Percentiles rank a stretch among this genome's conserved stretches.
These are phyloP conservation scores for Eucalyptus victrix DNA, from an alignment of 345 rosid genomes.

Conservation along the genomic window DNA sequence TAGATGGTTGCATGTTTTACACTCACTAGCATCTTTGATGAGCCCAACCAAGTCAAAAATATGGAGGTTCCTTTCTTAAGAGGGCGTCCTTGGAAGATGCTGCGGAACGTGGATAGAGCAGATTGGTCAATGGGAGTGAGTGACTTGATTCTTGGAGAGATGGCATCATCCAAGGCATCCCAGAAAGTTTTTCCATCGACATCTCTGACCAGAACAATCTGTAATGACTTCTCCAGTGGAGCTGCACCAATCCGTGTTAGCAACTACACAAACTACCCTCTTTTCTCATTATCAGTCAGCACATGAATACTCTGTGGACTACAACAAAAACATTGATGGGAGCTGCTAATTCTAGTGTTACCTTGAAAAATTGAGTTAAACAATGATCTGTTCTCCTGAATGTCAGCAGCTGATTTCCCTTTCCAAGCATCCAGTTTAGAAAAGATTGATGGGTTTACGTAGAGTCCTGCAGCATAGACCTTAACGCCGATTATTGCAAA, in stretches of 20 bases:
- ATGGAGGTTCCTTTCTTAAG: conserved; percentile 65
- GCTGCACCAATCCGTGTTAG: conserved; percentile 13
- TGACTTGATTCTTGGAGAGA: conserved; percentile 59
- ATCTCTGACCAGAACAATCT: conserved; percentile 86
- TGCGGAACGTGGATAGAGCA: conserved; percentile 51
- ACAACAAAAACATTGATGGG: neutral
- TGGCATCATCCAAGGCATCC: conserved; percentile 77
- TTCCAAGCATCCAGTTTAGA: conserved; percentile 35
- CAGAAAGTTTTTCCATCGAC: conserved; percentile 93
- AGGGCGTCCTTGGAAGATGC: conserved; percentile 53
- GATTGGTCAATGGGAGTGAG: conserved; percentile 38
- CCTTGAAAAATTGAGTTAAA: conserved; percentile 46
- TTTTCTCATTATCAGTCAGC: neutral
- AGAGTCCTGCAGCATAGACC: conserved; percentile 83
- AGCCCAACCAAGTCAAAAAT: conserved; percentile 62
- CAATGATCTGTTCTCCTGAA: conserved; percentile 36
- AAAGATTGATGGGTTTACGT: conserved; percentile 33
- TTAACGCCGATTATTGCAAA: conserved; percentile 79
- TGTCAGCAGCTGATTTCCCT: conserved; percentile 38
- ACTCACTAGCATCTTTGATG: conserved; percentile 73
- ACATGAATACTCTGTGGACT: neutral
- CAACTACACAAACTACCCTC: neutral
- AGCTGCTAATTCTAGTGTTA: conserved; percentile 2
- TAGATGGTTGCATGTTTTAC: neutral
- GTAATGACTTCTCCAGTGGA: conserved; percentile 55